These are phyloP conservation scores for Ulota crispa DNA, from an alignment of 225 moss, liverwort and hornwort genomes.

Conservation along the genomic window DNA sequence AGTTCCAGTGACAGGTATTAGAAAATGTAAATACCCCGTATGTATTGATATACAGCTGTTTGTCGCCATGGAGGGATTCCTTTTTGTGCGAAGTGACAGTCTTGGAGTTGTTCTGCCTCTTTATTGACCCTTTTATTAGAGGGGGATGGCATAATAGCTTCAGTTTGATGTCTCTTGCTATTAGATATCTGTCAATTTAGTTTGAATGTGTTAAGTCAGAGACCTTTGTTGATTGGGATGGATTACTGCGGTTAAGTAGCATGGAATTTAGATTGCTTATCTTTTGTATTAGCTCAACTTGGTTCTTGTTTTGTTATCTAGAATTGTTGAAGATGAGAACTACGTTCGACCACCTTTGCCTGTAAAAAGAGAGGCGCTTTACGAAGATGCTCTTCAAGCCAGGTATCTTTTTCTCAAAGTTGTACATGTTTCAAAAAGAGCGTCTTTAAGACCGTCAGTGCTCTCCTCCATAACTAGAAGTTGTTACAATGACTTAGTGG, in stretches of 20 bases:
- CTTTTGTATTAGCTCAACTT: neutral
- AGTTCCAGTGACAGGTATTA: constrained; percentile 56
- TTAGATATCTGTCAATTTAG: constrained; percentile 4
- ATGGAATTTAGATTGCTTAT: neutral
- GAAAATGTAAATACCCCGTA: constrained; percentile 5
- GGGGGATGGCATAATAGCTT: neutral
- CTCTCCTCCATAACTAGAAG: constrained; percentile 1
- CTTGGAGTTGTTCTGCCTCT: constrained; percentile 6
- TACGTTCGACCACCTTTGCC: constrained; percentile 94
- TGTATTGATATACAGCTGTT: constrained; percentile 11
- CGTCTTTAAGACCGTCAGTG: neutral
- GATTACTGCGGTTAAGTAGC: neutral
- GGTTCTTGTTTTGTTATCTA: constrained; percentile 15
- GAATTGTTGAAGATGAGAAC: constrained; percentile 58
- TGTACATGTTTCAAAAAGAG: neutral
- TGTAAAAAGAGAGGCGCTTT: constrained; percentile 91
- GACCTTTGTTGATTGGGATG: neutral
- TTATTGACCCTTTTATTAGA: neutral
- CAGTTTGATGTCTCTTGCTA: neutral
- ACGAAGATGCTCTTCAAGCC: constrained; percentile 80
- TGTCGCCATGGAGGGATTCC: neutral
- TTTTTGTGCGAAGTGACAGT: constrained; percentile 5
- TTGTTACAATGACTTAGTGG: neutral
- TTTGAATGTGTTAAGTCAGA: neutral
- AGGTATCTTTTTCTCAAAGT: constrained; percentile 45